Evolutionary conservation across 257 asterid species (phyloP), one percentile per base, ranked within the genome.

Genomic region (Phtheirospermum japonicum): DNA sequence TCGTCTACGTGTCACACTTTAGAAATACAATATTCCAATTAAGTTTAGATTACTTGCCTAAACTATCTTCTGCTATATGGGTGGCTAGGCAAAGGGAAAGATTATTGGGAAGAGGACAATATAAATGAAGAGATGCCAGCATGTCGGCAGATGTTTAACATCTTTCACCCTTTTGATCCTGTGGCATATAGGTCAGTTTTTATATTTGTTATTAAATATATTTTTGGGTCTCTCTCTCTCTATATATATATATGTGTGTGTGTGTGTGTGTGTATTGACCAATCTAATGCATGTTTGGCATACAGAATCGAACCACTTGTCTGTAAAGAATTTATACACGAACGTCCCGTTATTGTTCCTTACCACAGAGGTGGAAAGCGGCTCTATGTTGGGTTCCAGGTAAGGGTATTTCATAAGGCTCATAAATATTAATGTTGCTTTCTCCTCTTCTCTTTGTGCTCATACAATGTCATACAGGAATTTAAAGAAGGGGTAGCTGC

Each of bases 311-410:
- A 93, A 72, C 99, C 99, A 23, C 95, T 93, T 33, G 66, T 89
- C 68, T 87, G 96, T 72, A 93, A 93, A 76, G 99, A 93, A 40
- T 83, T 70, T 68, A 42, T 76, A 37, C 76, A 77, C 40, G 83
- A 63, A 59, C 92, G 97, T 50, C 97, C 97, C 1, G 86, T 87
- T 56, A 87, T 85, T 67, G 63, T 93, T 66, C 99, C 99, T 57
- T 93, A 89, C 73, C 97, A 93, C 78, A 80, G 94, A 76, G 99
- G 99, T 30, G 97, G 97, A 57, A 93, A 93, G 83, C 83, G 99
- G 64, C 83, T 93, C 51, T 85, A 89, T 71, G 75, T 89, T 71
- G 95, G 89, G 50, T 82, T 70, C 77, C 99, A 89, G 87, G 99
- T 89, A 74, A 72, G 64, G 34, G 16, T 70, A 39, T 48, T 28